phyloP scores from a whole-genome alignment of 2,329 filamentous ascomycete species.

The Macrophomina pseudophaseolina region DNA sequence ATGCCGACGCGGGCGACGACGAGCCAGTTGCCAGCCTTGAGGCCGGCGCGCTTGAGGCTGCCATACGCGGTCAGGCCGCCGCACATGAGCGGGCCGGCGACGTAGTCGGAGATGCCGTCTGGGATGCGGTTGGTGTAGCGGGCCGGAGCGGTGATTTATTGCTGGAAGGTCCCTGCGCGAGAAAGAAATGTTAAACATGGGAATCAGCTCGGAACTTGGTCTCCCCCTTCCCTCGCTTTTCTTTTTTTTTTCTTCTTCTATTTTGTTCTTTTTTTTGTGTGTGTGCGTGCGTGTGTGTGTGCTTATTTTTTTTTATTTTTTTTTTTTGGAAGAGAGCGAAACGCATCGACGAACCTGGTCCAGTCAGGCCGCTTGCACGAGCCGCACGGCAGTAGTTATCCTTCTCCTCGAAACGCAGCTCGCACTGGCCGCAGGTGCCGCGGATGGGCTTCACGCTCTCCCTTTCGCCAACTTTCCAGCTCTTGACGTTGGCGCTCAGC shows the following conservation, averaged over 20 bases:
- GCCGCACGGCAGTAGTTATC: slow-evolving; percentile 59
- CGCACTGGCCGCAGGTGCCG: slow-evolving; percentile 58
- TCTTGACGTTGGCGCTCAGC: slow-evolving; percentile 58
- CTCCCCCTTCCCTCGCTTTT: too few species aligned
- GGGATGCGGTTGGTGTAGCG: slow-evolving; percentile 51
- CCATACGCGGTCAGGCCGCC: slow-evolving; percentile 61
- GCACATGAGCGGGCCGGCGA: slow-evolving; percentile 47
- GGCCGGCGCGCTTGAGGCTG: slow-evolving; percentile 57
- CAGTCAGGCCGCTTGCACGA: slow-evolving; percentile 52
- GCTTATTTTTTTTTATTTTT: too few species aligned
- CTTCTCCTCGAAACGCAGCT: slow-evolving; percentile 56
- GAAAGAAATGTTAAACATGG: background rate
- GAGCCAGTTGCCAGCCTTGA: slow-evolving; percentile 60
- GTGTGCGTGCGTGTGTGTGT: too few species aligned
- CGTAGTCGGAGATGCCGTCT: slow-evolving; percentile 34
- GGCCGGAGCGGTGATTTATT: slow-evolving; percentile 63
- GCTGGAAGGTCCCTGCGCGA: slow-evolving; percentile 53
- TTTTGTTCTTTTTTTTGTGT: too few species aligned
- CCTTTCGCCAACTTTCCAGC: slow-evolving; percentile 57
- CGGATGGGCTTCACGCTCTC: slow-evolving; percentile 59
- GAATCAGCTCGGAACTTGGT: background rate
- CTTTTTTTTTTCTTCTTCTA: too few species aligned
- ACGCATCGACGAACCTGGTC: slow-evolving; percentile 34
- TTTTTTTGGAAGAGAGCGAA: too few species aligned
- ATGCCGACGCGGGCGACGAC: slow-evolving; percentile 63